phyloP scores from a whole-genome alignment of 805 yeast species.

The Hanseniaspora clermontiae region DNA sequence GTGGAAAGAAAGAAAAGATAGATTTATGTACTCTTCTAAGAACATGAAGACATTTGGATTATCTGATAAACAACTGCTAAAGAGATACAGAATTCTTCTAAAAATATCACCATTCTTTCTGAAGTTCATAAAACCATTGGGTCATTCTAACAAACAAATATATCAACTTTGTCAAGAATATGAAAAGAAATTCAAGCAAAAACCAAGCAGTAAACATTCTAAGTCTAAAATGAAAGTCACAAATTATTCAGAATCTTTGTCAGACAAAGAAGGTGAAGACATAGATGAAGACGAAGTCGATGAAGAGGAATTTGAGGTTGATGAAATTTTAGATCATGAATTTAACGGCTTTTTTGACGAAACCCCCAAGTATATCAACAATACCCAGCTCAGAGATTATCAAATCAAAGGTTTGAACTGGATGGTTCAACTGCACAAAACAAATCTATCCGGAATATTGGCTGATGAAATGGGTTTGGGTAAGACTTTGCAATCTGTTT shows the following conservation, averaged over 20 bases:
- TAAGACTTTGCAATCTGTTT: slow-evolving; percentile 85
- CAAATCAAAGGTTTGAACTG: slow-evolving; percentile 93
- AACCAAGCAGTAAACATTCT: background rate
- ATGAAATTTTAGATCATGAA: slow-evolving; percentile 52
- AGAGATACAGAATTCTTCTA: slow-evolving; percentile 15
- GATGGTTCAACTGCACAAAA: slow-evolving; percentile 80
- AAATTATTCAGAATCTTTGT: background rate
- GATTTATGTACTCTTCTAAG: background rate
- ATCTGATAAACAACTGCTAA: slow-evolving; percentile 8
- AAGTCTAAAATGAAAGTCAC: background rate
- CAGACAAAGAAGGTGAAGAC: slow-evolving; percentile 30
- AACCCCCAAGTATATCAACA: slow-evolving; percentile 60
- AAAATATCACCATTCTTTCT: slow-evolving; percentile 10
- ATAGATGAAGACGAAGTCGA: slow-evolving; percentile 63
- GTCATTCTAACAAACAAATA: slow-evolving; percentile 12
- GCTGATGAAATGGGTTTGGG: slow-evolving; percentile 99
- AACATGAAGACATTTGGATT: slow-evolving; percentile 13
- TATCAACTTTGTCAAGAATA: slow-evolving; percentile 1
- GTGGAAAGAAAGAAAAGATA: slow-evolving; percentile 6
- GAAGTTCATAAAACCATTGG: slow-evolving; percentile 7
- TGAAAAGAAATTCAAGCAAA: slow-evolving; percentile 2
- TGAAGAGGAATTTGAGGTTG: slow-evolving; percentile 65
- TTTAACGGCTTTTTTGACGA: slow-evolving; percentile 56
- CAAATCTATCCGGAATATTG: slow-evolving; percentile 77
- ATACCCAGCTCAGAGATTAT: slow-evolving; percentile 74